Conservation (phyloP, 495 filamentous ascomycete species). For the Talaromyces stipitatus region DNA sequence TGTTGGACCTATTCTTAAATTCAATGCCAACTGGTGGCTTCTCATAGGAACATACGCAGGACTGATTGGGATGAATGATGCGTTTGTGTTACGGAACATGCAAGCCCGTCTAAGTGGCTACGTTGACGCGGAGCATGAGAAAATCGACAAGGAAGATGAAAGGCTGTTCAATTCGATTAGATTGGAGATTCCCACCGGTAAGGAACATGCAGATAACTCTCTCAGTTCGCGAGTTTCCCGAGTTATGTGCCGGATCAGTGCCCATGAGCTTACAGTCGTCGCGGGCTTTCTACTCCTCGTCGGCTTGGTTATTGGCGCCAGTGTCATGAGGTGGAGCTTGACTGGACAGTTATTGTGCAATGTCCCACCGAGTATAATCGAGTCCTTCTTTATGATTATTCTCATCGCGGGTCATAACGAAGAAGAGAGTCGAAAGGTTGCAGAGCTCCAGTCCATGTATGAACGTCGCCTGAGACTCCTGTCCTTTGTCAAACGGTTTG, state of each 20-base stretch:
- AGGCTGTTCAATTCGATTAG: slow-evolving; percentile 15
- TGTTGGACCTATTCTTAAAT: slow-evolving; percentile 21
- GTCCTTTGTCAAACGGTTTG: too few species aligned
- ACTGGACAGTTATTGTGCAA: slow-evolving; percentile 34
- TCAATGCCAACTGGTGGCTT: slow-evolving; percentile 31
- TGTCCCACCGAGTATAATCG: slow-evolving; percentile 32
- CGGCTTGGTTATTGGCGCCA: slow-evolving; percentile 20
- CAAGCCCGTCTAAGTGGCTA: slow-evolving; percentile 22
- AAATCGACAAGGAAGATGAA: slow-evolving; percentile 13
- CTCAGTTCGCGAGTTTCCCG: slow-evolving; percentile 15
- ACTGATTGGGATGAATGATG: slow-evolving; percentile 29
- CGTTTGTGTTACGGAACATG: slow-evolving; percentile 31
- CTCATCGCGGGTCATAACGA: slow-evolving; percentile 30
- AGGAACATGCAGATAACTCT: background rate
- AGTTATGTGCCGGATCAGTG: slow-evolving; percentile 16
- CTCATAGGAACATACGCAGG: slow-evolving; percentile 36
- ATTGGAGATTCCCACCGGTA: slow-evolving; percentile 7
- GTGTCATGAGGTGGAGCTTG: slow-evolving; percentile 26
- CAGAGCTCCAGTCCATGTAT: slow-evolving; percentile 17
- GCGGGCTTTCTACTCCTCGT: slow-evolving; percentile 18
- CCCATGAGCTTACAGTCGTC: slow-evolving; percentile 18
- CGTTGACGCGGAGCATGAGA: slow-evolving; percentile 18
- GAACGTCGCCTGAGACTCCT: slow-evolving; percentile 14
- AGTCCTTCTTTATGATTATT: slow-evolving; percentile 32
- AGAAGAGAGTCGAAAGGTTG: slow-evolving; percentile 13